These are phyloP conservation scores for Rhodomyrtus tomentosa DNA, from an alignment of 345 rosid genomes.

Conservation along the genomic window DNA sequence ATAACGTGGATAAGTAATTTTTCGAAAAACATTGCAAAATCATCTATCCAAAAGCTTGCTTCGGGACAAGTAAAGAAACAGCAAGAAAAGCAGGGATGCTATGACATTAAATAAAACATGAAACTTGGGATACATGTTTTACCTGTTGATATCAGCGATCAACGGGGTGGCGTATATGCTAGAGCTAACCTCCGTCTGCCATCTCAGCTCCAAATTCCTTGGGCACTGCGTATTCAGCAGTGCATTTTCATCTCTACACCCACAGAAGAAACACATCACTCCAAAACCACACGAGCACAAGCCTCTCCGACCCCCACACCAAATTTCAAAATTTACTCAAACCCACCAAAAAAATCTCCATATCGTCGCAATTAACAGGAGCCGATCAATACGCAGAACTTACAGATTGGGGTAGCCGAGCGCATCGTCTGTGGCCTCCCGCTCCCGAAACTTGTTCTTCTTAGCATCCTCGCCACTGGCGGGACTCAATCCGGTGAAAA, in stretches of 20 bases:
- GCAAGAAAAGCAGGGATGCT: not conserved
- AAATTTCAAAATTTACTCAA: not conserved
- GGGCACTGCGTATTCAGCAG: conserved; percentile 93
- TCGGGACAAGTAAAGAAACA: not conserved
- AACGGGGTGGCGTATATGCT: conserved; percentile 89
- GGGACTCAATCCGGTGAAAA: conserved; percentile 6
- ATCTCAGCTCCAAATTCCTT: conserved; percentile 78
- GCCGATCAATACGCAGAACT: conserved; percentile 5
- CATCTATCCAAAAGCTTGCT: not conserved
- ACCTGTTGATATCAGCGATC: conserved; percentile 97
- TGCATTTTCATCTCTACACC: conserved; percentile 72
- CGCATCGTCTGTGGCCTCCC: conserved; percentile 73
- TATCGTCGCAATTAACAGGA: too few relatives aligned
- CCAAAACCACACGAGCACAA: not conserved
- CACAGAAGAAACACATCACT: not conserved
- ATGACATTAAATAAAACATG: not conserved
- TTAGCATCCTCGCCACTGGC: conserved; percentile 28
- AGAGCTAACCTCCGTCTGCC: conserved; percentile 99
- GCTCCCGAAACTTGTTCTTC: conserved; percentile 64
- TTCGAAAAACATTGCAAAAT: not conserved
- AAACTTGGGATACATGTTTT: not conserved
- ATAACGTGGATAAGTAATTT: not conserved
- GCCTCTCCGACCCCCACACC: not conserved
- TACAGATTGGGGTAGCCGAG: conserved; percentile 67
- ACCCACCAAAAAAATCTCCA: not conserved